phyloP scores from a whole-genome alignment of 1,284 basidiomycete genomes.

The Pseudozyma sp. region DNA sequence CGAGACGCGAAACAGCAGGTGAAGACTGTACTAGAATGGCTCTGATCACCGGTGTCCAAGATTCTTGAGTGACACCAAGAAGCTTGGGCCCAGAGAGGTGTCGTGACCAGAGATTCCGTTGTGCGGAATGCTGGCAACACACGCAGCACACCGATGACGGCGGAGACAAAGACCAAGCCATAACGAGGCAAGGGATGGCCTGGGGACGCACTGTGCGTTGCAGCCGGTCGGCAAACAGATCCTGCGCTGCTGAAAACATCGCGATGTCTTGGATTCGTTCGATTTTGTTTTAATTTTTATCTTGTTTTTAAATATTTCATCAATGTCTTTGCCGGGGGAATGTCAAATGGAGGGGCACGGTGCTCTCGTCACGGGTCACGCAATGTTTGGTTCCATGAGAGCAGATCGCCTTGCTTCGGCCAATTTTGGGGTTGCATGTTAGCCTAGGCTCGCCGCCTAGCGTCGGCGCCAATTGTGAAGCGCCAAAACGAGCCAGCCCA shows the following conservation, averaged over 20 bases:
- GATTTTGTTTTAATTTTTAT: background rate
- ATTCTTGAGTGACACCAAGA: background rate
- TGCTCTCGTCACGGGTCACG: no score
- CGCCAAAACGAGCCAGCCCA: no score
- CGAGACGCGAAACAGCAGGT: no score
- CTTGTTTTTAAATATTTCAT: background rate
- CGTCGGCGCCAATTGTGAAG: no score
- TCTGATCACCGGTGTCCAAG: no score
- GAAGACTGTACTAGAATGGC: no score
- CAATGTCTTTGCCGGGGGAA: background rate
- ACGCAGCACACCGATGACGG: background rate
- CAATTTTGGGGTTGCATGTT: no score
- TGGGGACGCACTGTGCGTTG: background rate
- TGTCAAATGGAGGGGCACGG: background rate
- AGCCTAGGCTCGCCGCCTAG: no score
- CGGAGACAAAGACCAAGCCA: no score
- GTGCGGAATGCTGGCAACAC: background rate
- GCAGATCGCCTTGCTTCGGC: no score
- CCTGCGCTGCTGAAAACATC: background rate
- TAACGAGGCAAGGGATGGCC: background rate
- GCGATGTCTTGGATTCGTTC: no score
- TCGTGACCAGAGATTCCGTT: background rate
- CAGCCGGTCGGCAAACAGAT: background rate
- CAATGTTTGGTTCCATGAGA: no score
- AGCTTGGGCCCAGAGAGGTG: background rate